phyloP scores from a whole-genome alignment of 305 asterid genomes.

The Nicotiana rustica region DNA sequence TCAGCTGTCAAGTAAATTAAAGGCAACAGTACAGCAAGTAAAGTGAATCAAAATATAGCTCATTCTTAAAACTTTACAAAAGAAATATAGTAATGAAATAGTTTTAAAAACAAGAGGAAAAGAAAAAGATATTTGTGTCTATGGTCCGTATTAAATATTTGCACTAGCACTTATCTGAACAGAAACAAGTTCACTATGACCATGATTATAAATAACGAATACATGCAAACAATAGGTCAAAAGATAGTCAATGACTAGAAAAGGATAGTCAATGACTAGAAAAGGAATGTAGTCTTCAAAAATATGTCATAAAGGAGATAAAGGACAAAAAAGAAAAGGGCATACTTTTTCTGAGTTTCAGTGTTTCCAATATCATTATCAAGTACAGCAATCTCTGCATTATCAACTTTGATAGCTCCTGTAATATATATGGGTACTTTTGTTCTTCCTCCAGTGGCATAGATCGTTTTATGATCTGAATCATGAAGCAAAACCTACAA shows the following conservation, averaged over 20 bases:
- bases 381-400: conserved; percentile 74
- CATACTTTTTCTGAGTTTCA: conserved; percentile 79
- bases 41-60: not conserved
- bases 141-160: not conserved
- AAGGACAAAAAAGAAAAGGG: conserved; percentile 31
- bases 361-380: conserved; percentile 83
- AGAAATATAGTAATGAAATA: not conserved
- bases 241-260: not conserved
- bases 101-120: conserved; percentile 30
- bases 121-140: not conserved
- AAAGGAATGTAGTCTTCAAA: not conserved
- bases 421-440: conserved; percentile 74
- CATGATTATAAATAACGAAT: conserved; percentile 26
- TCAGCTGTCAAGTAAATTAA: conserved; percentile 9
- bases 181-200: conserved; percentile 14
- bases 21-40: conserved; percentile 8
- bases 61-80: not conserved
- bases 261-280: not conserved
- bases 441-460: conserved; percentile 88
- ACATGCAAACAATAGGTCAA: not conserved
- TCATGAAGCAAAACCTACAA: conserved; percentile 73
- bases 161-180: not conserved
- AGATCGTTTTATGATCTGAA: conserved; percentile 73
- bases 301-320: not conserved
- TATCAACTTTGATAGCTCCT: conserved; percentile 68